These are phyloP conservation scores for Quercus tomentella DNA, from an alignment of 331 rosid genomes.

Conservation along the genomic window DNA sequence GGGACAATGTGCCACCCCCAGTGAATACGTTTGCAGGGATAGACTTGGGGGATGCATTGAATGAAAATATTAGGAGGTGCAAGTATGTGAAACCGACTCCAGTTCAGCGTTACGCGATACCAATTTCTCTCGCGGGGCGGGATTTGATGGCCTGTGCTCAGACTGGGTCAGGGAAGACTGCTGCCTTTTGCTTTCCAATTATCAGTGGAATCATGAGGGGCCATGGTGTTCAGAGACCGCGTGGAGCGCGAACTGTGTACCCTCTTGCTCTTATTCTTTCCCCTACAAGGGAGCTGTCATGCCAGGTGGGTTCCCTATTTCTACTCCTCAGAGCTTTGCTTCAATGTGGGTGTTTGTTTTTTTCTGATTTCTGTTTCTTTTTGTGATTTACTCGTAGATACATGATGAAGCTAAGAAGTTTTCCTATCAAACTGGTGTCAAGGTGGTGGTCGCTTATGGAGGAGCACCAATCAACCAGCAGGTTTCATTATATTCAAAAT, in stretches of 20 bases:
- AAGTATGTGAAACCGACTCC: constrained; percentile 91
- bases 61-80: constrained; percentile 68
- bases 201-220: constrained; percentile 73
- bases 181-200: constrained; percentile 87
- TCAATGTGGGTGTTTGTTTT: background rate
- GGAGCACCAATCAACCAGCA: constrained; percentile 80
- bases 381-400: constrained; percentile 40
- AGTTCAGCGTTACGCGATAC: constrained; percentile 83
- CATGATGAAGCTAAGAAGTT: constrained; percentile 81
- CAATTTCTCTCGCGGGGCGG: constrained; percentile 63
- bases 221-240: constrained; percentile 59
- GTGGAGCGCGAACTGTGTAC: constrained; percentile 61
- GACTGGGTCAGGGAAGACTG: constrained; percentile 91
- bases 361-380: background rate
- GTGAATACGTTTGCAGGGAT: constrained; percentile 76
- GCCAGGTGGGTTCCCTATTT: constrained; percentile 51
- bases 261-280: constrained; percentile 86
- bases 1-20: constrained; percentile 70
- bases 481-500: constrained; percentile 32
- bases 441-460: constrained; percentile 86
- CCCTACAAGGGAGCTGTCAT: constrained; percentile 83
- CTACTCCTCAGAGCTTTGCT: constrained; percentile 1
- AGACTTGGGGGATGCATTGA: constrained; percentile 74
- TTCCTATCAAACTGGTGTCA: constrained; percentile 78
- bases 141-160: constrained; percentile 95